phyloP scores from a whole-genome alignment of 345 rosid genomes.

The Theobroma cacao region DNA sequence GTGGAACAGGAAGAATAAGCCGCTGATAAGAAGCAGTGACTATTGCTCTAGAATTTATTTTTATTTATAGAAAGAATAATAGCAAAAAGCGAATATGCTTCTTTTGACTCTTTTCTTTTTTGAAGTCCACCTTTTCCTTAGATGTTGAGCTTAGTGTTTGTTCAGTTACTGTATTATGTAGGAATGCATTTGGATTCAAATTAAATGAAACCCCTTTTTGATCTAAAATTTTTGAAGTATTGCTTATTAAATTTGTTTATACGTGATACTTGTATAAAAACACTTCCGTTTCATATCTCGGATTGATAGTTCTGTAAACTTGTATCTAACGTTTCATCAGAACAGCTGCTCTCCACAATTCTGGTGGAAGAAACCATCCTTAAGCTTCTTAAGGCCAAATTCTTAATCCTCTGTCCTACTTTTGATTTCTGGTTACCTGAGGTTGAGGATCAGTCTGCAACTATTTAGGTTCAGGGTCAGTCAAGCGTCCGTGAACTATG shows the following conservation, averaged over 20 bases:
- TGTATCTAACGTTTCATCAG: not conserved
- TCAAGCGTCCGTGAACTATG: too few relatives aligned
- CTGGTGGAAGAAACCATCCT: not conserved
- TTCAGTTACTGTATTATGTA: conserved; percentile 19
- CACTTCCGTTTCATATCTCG: too few relatives aligned
- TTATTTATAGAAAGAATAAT: conserved; percentile 26
- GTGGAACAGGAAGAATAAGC: conserved; percentile 10
- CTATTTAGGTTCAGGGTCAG: too few relatives aligned
- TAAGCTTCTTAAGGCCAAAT: not conserved
- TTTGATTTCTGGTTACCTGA: not conserved
- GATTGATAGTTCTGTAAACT: not conserved
- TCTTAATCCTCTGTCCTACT: too few relatives aligned
- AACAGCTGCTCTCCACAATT: not conserved
- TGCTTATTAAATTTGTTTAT: not conserved
- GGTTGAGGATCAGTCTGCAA: not conserved
- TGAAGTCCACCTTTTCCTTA: not conserved
- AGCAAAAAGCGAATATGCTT: conserved; percentile 4
- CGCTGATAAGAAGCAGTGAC: conserved; percentile 20
- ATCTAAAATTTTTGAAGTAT: not conserved
- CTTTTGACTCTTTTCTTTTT: conserved; percentile 1
- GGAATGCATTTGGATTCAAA: conserved; percentile 12
- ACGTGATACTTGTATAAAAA: too few relatives aligned
- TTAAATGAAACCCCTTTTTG: conserved; percentile 4
- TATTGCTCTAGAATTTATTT: conserved; percentile 29
- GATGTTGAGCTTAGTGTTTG: conserved; percentile 16